Conservation (phyloP, 2,329 filamentous ascomycete genomes). For the Pyrenophora teres region DNA sequence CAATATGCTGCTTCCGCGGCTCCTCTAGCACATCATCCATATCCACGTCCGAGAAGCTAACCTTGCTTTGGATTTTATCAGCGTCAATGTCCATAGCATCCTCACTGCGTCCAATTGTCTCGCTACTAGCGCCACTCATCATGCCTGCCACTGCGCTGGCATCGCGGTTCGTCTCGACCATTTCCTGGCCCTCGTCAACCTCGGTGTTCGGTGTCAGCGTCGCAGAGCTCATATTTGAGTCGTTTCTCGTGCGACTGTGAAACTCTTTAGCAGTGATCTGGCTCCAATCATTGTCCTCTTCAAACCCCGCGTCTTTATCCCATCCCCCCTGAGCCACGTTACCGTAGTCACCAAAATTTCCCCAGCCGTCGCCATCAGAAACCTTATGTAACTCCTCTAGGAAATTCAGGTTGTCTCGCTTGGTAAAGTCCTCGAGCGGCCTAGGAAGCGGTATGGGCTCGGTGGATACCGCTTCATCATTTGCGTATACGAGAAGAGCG, state of each 20-base stretch:
- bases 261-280: constrained; percentile 26
- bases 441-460: constrained; percentile 26
- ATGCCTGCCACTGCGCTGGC: constrained; percentile 19
- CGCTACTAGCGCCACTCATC: constrained; percentile 28
- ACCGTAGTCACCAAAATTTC: constrained; percentile 12
- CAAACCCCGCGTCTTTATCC: constrained; percentile 21
- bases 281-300: constrained; percentile 25
- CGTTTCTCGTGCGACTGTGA: constrained; percentile 15
- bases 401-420: constrained; percentile 53
- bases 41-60: constrained; percentile 27
- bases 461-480: constrained; percentile 45
- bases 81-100: constrained; percentile 28
- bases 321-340: constrained; percentile 21
- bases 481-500: constrained; percentile 65
- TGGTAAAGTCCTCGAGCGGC: constrained; percentile 51
- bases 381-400: constrained; percentile 34
- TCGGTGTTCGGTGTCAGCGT: constrained; percentile 46
- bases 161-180: constrained; percentile 33
- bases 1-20: constrained; percentile 26
- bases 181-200: constrained; percentile 34
- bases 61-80: constrained; percentile 11
- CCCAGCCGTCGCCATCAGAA: constrained; percentile 16
- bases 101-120: constrained; percentile 25
- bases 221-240: constrained; percentile 29
- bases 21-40: constrained; percentile 29